phyloP scores from a whole-genome alignment of 495 filamentous ascomycete species.

The Lasiosphaeria ovina region DNA sequence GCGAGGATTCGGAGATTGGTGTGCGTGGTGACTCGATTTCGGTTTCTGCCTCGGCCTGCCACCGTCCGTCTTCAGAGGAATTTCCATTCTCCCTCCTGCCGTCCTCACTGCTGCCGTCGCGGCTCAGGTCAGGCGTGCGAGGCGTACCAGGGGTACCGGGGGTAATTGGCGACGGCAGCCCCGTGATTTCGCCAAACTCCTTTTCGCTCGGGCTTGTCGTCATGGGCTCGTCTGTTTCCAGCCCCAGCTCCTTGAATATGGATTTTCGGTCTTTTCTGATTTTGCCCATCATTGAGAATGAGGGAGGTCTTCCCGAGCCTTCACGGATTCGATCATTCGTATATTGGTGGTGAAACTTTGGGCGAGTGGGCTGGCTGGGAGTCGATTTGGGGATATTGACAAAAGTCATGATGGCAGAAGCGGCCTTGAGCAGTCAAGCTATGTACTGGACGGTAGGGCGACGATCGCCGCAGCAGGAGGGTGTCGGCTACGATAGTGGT shows the following conservation, averaged over 20 bases:
- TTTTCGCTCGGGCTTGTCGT: conserved; percentile 22
- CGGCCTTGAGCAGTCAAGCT: neutral
- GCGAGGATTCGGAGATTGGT: conserved; percentile 12
- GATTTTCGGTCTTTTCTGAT: conserved; percentile 40
- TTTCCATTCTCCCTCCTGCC: conserved; percentile 13
- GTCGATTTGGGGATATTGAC: conserved; percentile 22
- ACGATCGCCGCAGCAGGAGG: conserved; percentile 1
- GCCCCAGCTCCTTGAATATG: conserved; percentile 47
- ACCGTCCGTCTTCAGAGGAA: conserved; percentile 3
- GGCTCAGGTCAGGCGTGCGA: neutral
- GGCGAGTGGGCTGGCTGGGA: conserved; percentile 25
- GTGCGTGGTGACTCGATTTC: conserved; percentile 16
- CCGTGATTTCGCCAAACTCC: conserved; percentile 27
- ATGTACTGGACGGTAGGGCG: neutral
- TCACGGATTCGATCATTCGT: conserved; percentile 48
- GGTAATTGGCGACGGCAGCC: conserved; percentile 19
- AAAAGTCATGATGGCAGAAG: conserved; percentile 28
- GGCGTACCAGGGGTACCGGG: neutral
- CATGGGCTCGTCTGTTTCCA: conserved; percentile 35
- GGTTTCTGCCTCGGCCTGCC: neutral
- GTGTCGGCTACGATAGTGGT: conserved; percentile 5
- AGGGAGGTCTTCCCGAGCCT: conserved; percentile 31
- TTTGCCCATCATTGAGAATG: conserved; percentile 34
- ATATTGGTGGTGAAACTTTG: conserved; percentile 45
- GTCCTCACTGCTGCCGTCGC: conserved; percentile 16